phyloP scores from a whole-genome alignment of 2,329 filamentous ascomycete species.

The Colletotrichum gloeosporioides region DNA sequence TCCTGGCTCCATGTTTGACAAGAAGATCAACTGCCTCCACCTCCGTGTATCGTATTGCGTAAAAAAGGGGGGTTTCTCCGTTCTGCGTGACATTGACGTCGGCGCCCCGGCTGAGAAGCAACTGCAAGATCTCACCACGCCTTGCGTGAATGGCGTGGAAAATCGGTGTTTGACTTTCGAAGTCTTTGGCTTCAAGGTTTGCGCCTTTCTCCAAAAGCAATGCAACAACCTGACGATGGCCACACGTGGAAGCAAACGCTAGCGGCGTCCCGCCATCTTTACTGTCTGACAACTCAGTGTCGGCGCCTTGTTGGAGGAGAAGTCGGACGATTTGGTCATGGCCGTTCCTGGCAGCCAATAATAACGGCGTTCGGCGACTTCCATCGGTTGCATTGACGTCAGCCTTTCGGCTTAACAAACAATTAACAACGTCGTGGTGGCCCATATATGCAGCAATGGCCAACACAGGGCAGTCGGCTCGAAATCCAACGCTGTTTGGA shows the following conservation, averaged over 20 bases:
- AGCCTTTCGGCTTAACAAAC: no score
- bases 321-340: no score
- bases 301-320: no score
- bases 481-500: rapidly evolving
- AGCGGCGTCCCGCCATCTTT: background rate
- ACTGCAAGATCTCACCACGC: rapidly evolving
- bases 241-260: rapidly evolving
- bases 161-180: background rate
- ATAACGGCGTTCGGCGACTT: no score
- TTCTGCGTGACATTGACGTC: background rate
- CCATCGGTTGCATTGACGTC: no score
- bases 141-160: background rate
- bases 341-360: no score
- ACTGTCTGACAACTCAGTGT: no score
- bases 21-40: background rate
- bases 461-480: background rate
- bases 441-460: background rate
- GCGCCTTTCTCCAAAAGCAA: background rate
- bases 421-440: background rate
- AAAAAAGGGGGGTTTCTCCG: background rate
- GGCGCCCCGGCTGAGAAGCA: background rate
- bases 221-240: background rate
- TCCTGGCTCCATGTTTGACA: background rate
- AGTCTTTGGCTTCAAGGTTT: background rate
- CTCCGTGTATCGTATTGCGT: background rate